phyloP scores from a whole-genome alignment of 768 basidiomycete species.

The Mycena albidolilacea region DNA sequence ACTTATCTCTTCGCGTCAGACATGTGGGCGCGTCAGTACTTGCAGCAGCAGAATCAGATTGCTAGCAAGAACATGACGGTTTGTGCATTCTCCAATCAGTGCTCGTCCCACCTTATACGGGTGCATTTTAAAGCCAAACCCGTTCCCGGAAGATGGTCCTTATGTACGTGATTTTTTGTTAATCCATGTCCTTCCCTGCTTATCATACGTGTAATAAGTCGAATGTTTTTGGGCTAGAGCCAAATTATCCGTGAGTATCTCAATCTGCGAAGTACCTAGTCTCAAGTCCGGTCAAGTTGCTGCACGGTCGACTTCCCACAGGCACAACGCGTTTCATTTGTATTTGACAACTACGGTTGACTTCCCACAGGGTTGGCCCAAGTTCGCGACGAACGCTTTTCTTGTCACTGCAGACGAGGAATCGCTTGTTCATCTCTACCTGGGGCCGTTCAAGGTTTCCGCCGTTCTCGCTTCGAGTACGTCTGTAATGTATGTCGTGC shows the following conservation, averaged over 20 bases:
- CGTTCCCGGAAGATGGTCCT: slow-evolving; percentile 66
- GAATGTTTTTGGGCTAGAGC: slow-evolving; percentile 59
- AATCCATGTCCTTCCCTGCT: too few species aligned
- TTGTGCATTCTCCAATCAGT: slow-evolving; percentile 51
- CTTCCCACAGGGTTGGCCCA: slow-evolving; percentile 61
- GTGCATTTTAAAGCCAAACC: slow-evolving; percentile 53
- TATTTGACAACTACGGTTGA: too few species aligned
- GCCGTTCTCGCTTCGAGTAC: slow-evolving; percentile 52
- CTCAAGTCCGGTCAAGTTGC: slow-evolving; percentile 40
- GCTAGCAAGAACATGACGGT: slow-evolving; percentile 67
- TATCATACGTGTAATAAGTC: slow-evolving; percentile 34
- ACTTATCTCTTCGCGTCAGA: slow-evolving; percentile 46
- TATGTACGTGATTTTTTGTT: not conserved
- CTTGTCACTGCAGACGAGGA: slow-evolving; percentile 51
- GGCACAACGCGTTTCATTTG: too few species aligned
- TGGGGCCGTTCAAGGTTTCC: slow-evolving; percentile 54
- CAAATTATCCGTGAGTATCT: slow-evolving; percentile 54
- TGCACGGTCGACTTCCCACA: slow-evolving; percentile 61
- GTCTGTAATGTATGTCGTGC: slow-evolving; percentile 5
- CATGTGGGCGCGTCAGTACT: slow-evolving; percentile 73
- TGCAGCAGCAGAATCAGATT: slow-evolving; percentile 73
- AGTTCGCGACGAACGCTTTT: slow-evolving; percentile 60
- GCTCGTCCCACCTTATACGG: not conserved
- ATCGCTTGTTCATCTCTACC: slow-evolving; percentile 56
- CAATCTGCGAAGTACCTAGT: not conserved